Evolutionary conservation across 73 alveolate genomes (phyloP).

Genomic region (Tetrahymena thermophila): DNA sequence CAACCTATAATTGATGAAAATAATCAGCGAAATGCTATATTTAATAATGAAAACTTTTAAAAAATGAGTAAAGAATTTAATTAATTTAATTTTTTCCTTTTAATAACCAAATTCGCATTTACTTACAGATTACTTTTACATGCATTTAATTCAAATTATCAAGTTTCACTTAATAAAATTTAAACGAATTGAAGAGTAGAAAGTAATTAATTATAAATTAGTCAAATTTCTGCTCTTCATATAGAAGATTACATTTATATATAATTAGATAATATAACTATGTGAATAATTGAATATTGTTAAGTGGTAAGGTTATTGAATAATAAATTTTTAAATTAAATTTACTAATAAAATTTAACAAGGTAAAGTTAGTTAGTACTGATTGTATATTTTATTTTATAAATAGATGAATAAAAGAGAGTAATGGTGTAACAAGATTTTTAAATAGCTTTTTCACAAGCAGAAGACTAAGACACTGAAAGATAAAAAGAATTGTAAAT

Average conservation of each 20-base stretch:
- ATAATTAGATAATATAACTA: no score
- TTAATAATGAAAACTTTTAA: neutral
- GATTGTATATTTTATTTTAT: neutral
- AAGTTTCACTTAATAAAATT: no score
- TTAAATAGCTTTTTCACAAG: neutral
- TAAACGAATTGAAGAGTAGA: no score
- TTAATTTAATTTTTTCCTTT: no score
- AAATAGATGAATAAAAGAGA: neutral
- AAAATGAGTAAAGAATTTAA: neutral
- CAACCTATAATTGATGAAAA: neutral
- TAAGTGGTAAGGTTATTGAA: neutral
- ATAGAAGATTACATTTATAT: neutral
- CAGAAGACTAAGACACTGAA: neutral
- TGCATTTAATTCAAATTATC: neutral
- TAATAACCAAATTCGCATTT: no score
- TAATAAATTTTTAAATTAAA: no score
- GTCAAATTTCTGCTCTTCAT: neutral
- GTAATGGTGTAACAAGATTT: neutral
- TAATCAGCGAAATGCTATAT: neutral
- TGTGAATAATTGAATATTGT: no score
- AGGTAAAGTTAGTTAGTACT: neutral
- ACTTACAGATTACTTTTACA: neutral
- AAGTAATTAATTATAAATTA: neutral
- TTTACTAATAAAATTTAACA: neutral
- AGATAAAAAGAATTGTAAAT: neutral